Evolutionary conservation across 73 alveolate genomes (phyloP).

Genomic region (Symbiodinium pilosum): DNA sequence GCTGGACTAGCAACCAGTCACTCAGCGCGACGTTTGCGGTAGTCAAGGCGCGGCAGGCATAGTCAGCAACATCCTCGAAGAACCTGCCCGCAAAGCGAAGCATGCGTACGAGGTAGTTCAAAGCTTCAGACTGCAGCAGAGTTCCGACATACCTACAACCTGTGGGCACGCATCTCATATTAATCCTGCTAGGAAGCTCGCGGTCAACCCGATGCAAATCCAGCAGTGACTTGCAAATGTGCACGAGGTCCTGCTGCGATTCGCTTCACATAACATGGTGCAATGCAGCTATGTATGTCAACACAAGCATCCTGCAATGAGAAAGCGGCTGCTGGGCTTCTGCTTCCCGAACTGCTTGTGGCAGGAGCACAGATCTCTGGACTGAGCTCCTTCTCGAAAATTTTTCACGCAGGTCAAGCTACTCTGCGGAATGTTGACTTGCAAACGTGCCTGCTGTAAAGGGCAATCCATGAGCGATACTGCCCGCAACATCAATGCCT

Average conservation of each 20-base stretch:
- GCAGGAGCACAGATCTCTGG: slow-evolving; percentile 25
- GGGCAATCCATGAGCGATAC: slow-evolving; percentile 64
- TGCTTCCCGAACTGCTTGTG: slow-evolving; percentile 17
- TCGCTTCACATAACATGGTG: no score
- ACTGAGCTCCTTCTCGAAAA: slow-evolving; percentile 6
- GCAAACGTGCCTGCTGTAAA: slow-evolving; percentile 17
- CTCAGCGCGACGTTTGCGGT: neutral
- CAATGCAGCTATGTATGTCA: neutral
- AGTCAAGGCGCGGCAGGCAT: neutral
- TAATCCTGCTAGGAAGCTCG: neutral
- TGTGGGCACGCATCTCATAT: neutral
- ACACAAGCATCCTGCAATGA: slow-evolving; percentile 4
- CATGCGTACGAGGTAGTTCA: no score
- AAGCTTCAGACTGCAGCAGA: no score
- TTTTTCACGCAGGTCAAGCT: neutral
- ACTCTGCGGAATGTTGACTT: neutral
- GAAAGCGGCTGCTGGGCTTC: slow-evolving; percentile 42
- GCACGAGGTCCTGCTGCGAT: slow-evolving; percentile 48
- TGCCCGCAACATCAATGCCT: slow-evolving; percentile 66
- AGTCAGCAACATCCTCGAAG: slow-evolving; percentile 54
- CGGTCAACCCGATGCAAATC: slow-evolving; percentile 62
- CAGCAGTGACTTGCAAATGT: neutral
- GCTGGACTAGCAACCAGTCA: slow-evolving; percentile 18
- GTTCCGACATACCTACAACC: no score
- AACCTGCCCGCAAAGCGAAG: no score